Base-by-base conservation (phyloP, 2,329 filamentous ascomycete genomes). In the Neobulgaria alba region DNA sequence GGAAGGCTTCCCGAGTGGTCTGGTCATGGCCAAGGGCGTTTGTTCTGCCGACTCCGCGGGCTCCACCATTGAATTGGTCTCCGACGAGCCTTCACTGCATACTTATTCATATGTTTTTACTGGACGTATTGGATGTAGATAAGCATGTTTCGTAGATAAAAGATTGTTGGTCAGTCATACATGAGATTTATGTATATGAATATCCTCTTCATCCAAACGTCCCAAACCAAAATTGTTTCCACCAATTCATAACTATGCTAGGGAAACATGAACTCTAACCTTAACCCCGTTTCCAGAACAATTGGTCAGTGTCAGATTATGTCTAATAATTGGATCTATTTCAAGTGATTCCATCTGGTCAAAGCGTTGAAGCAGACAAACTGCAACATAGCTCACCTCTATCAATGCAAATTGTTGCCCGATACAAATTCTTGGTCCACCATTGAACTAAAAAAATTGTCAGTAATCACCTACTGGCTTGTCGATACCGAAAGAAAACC, bases 381-480 rank as follows among this genome's bases (percentile, higher is more conserved):
- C 54, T 3, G 59, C 53, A 4, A 60, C 56, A 38, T 62, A 64
- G 1, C 52, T 51, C 3, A 55, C 55, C 46, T 64, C 61, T 1
- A 55, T 61, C 31, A 64, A 50, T 14, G 60, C 60, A 41, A 62
- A 64, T 50, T 64, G 61, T 35, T 64, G 57, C 15, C 57, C 62
- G 15, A 63, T 45, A 36, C 60, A 64, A 29, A 64, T 60, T 5
- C 62, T 54, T 3, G 61, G 57, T 10, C 64, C 62, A 3, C 60
- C 58, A 41, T 65, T 63, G 43, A 66, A 63, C 54, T 50, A 23
- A 21, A 26, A 8, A 14, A 17, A 29, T 29, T 10, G 26, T 10
- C 10, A 29, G n/a, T 10, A 5, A 17, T 18, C 19, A 31, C 23
- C 14, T 5, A 5, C 3, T 23, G 35, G 3, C 5, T 37, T 23